A percentile compares a stretch with the other conserved stretches of the same genome.
These are phyloP conservation scores for Mycena filopes DNA, from an alignment of 768 basidiomycete genomes.

Conservation along the genomic window DNA sequence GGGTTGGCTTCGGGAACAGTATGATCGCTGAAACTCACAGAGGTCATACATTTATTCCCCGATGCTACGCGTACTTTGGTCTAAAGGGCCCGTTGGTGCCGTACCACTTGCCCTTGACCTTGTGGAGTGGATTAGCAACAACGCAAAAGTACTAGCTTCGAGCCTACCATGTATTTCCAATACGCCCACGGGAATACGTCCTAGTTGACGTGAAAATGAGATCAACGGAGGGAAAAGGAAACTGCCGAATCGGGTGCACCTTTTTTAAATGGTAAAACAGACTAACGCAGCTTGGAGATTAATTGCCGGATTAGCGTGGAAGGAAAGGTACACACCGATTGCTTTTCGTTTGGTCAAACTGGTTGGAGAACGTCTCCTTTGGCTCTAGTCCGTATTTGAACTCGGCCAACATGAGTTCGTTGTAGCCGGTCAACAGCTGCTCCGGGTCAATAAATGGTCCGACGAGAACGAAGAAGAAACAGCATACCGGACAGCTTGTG, in stretches of 20 bases:
- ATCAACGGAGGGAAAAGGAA: background rate
- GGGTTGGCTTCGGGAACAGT: no score
- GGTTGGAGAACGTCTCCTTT: slow-evolving; percentile 81
- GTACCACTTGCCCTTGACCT: slow-evolving; percentile 59
- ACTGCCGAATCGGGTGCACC: slow-evolving; percentile 45
- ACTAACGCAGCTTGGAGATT: slow-evolving; percentile 46
- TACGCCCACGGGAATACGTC: slow-evolving; percentile 81
- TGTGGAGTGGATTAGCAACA: background rate
- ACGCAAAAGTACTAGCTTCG: background rate
- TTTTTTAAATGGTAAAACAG: slow-evolving; percentile 92
- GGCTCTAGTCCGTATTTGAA: slow-evolving; percentile 94
- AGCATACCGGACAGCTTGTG: slow-evolving; percentile 83
- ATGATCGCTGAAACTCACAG: no score
- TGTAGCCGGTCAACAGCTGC: slow-evolving; percentile 84
- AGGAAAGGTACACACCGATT: slow-evolving; percentile 61
- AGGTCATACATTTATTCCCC: background rate
- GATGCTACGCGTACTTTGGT: slow-evolving; percentile 46
- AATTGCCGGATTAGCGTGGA: background rate
- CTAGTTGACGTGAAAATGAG: slow-evolving; percentile 38
- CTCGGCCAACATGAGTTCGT: slow-evolving; percentile 87
- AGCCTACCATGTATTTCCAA: slow-evolving; percentile 75
- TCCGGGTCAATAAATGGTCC: slow-evolving; percentile 22
- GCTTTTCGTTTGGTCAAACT: slow-evolving; percentile 81
- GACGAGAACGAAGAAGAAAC: slow-evolving; percentile 6
- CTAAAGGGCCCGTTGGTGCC: slow-evolving; percentile 53